Conservation (phyloP, 139 green algal species). For the Zygnema circumcarinatum region DNA sequence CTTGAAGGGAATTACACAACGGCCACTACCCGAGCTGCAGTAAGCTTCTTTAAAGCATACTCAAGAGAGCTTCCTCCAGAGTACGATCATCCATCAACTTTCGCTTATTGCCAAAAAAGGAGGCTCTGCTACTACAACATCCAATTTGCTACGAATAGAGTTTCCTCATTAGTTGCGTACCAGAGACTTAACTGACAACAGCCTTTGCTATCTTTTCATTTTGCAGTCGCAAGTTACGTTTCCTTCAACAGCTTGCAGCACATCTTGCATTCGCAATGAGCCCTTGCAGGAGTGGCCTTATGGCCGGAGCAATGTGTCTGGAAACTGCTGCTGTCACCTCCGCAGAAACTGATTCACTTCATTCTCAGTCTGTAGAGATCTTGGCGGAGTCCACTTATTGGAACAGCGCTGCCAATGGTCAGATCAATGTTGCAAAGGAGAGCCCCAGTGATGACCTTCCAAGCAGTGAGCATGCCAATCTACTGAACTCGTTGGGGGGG, state of each 20-base stretch:
- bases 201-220: not conserved
- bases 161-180: too few species aligned
- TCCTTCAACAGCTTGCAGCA: not conserved
- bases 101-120: too few species aligned
- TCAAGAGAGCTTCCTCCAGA: not conserved
- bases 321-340: not conserved
- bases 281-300: constrained; percentile 14
- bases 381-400: too few species aligned
- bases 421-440: too few species aligned
- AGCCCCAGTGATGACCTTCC: too few species aligned
- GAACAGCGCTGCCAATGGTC: too few species aligned
- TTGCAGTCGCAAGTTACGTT: not conserved
- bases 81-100: not conserved
- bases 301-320: constrained; percentile 35
- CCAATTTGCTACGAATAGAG: too few species aligned
- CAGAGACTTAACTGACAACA: too few species aligned
- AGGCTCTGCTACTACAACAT: too few species aligned
- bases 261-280: not conserved
- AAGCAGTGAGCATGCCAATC: too few species aligned
- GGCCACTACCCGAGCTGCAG: not conserved
- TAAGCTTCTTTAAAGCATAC: not conserved
- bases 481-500: not conserved
- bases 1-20: not conserved
- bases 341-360: too few species aligned
- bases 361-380: too few species aligned